These are phyloP conservation scores for Clitopilus passeckerianus DNA, from an alignment of 768 basidiomycete species.

Conservation along the genomic window DNA sequence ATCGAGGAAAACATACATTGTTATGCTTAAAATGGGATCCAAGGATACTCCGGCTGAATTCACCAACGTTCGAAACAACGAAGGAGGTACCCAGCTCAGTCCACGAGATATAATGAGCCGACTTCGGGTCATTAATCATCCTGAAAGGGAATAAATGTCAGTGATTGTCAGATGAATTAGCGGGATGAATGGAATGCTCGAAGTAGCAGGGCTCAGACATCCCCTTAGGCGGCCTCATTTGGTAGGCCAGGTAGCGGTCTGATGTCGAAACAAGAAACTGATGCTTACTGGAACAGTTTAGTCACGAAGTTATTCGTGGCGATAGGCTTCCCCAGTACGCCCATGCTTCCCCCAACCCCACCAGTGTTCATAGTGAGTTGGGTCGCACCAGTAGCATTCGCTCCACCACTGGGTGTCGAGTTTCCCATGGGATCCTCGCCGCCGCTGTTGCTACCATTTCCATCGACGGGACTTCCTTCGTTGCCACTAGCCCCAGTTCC, in stretches of 20 bases:
- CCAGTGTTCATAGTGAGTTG: conserved; percentile 14
- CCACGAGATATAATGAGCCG: conserved; percentile 77
- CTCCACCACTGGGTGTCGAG: conserved; percentile 6
- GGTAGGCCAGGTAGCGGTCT: no score
- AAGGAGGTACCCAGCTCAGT: conserved; percentile 81
- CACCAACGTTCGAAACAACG: conserved; percentile 81
- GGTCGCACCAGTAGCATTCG: conserved; percentile 11
- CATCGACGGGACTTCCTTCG: conserved; percentile 38
- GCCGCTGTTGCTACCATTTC: conserved; percentile 41
- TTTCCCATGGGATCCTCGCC: conserved; percentile 29
- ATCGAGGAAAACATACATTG: conserved; percentile 48
- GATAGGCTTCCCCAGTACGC: conserved; percentile 61
- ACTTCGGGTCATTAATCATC: conserved; percentile 84
- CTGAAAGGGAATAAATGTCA: conserved; percentile 27
- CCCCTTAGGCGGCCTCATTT: no score
- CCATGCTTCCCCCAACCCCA: conserved; percentile 40
- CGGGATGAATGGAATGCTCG: background rate
- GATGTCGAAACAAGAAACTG: background rate
- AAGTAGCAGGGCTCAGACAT: background rate
- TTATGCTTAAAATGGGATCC: conserved; percentile 90
- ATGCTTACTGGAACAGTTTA: conserved; percentile 77
- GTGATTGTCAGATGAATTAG: conserved; percentile 1
- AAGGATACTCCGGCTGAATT: conserved; percentile 80
- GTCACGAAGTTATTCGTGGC: conserved; percentile 81
- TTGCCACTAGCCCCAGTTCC: conserved; percentile 15